Conservation (phyloP, 768 basidiomycete species). For the Rhodotorula diobovata region DNA sequence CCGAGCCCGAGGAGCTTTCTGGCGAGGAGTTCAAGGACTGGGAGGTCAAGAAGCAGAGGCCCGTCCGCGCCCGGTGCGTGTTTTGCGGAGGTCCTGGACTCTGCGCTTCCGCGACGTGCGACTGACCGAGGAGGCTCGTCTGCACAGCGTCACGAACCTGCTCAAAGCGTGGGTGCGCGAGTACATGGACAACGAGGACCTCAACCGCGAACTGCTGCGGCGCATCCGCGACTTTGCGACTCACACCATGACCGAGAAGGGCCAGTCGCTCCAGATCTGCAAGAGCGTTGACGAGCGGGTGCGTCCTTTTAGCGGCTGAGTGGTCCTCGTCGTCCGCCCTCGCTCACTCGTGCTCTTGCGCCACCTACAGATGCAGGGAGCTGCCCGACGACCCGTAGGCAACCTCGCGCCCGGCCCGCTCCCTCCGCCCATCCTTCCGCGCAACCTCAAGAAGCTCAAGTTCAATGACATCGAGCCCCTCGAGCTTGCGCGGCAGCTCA, state of each 20-base stretch:
- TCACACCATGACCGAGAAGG: conserved; percentile 34
- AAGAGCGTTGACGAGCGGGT: conserved; percentile 42
- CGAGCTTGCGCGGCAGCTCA: conserved; percentile 87
- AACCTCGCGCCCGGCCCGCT: conserved; percentile 50
- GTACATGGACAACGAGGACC: conserved; percentile 65
- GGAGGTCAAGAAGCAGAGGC: conserved; percentile 76
- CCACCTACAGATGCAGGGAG: conserved; percentile 19
- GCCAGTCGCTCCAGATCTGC: conserved; percentile 39
- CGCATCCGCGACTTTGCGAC: conserved; percentile 70
- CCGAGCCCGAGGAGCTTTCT: conserved; percentile 59
- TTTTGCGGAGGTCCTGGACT: neutral
- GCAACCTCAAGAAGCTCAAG: conserved; percentile 67
- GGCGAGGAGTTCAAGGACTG: conserved; percentile 67
- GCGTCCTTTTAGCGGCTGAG: neutral
- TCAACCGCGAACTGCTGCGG: conserved; percentile 74
- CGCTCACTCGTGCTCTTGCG: neutral
- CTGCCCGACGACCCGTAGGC: conserved; percentile 25
- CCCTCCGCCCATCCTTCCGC: conserved; percentile 72
- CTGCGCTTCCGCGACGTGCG: neutral
- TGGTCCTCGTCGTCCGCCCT: too few relatives aligned
- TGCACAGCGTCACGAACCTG: conserved; percentile 72
- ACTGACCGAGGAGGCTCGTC: neutral
- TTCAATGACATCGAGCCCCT: conserved; percentile 79
- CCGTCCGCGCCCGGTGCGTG: conserved; percentile 77
- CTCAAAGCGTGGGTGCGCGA: conserved; percentile 83